Evolutionary conservation across 306 rosid genomes (phyloP).

Genomic region (Carpinus viminea): DNA sequence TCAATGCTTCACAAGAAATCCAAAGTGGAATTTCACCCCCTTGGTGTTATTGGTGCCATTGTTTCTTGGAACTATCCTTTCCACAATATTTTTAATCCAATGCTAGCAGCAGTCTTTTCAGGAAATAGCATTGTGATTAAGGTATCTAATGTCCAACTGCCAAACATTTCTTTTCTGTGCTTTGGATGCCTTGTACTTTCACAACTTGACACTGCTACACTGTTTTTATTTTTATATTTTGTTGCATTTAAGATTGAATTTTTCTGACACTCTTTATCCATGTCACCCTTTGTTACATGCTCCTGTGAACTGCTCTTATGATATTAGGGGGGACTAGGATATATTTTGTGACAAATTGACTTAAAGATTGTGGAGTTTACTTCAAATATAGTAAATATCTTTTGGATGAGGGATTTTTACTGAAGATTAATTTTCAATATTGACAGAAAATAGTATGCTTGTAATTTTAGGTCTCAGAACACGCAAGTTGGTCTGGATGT

Average conservation of each 20-base stretch:
- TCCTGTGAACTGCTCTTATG: constrained; percentile 7
- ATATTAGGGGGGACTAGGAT: constrained; percentile 19
- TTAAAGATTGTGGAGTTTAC: constrained; percentile 14
- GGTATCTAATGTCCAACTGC: constrained; percentile 46
- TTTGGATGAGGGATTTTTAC: background rate
- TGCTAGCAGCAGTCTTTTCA: constrained; percentile 86
- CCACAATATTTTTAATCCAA: constrained; percentile 89
- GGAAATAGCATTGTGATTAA: constrained; percentile 87
- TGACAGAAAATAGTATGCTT: constrained; percentile 31
- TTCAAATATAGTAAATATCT: constrained; percentile 15
- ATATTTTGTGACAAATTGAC: background rate
- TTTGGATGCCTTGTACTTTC: constrained; percentile 14
- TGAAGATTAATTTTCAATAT: constrained; percentile 23
- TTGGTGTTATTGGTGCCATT: constrained; percentile 91
- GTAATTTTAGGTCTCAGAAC: constrained; percentile 79
- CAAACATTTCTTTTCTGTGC: constrained; percentile 12
- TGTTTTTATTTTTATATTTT: background rate
- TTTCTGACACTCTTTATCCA: background rate
- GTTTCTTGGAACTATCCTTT: constrained; percentile 95
- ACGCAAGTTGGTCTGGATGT: constrained; percentile 99
- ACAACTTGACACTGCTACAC: background rate
- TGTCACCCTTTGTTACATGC: constrained; percentile 8
- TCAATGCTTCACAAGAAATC: constrained; percentile 87
- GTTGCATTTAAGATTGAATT: background rate
- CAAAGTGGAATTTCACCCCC: constrained; percentile 88